Conservation (phyloP, 495 filamentous ascomycete species). For the Daldinia grandis region DNA sequence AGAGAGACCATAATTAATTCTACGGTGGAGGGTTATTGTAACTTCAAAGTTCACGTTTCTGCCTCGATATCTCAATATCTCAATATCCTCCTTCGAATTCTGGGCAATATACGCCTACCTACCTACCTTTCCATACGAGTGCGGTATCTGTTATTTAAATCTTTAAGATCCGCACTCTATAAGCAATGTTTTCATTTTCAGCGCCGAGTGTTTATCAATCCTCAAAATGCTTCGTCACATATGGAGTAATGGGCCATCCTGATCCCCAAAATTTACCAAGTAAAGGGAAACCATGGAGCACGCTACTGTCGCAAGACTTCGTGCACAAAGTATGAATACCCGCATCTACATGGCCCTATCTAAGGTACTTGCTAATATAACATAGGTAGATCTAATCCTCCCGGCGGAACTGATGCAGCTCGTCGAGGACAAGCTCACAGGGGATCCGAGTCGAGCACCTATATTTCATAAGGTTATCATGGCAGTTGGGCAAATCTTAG, state of each 20-base stretch:
- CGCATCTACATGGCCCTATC: slow-evolving; percentile 11
- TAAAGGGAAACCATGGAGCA: slow-evolving; percentile 77
- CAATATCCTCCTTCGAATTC: not conserved
- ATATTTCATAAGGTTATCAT: slow-evolving; percentile 78
- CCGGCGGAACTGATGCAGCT: slow-evolving; percentile 70
- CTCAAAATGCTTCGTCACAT: slow-evolving; percentile 78
- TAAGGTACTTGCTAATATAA: not conserved
- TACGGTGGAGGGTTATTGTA: not conserved
- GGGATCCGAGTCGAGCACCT: slow-evolving; percentile 45
- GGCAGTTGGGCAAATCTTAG: slow-evolving; percentile 73
- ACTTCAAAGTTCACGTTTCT: not conserved
- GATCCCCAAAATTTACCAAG: slow-evolving; percentile 74
- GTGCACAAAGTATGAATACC: slow-evolving; percentile 71
- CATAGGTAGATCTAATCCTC: slow-evolving; percentile 76
- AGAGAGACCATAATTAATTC: not conserved
- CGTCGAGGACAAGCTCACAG: slow-evolving; percentile 64
- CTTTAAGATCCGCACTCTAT: not conserved
- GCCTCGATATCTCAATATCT: not conserved
- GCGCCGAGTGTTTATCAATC: slow-evolving; percentile 64
- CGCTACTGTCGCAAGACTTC: slow-evolving; percentile 72
- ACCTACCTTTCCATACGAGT: not conserved
- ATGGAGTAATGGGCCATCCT: slow-evolving; percentile 69
- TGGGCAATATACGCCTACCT: not conserved
- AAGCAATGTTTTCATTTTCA: slow-evolving; percentile 66
- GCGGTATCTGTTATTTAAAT: not conserved